A percentile compares a stretch with the other conserved stretches of the same genome.
Evolutionary conservation across 129 eudicot genomes (phyloP).

Genomic region (Cynara cardunculus): DNA sequence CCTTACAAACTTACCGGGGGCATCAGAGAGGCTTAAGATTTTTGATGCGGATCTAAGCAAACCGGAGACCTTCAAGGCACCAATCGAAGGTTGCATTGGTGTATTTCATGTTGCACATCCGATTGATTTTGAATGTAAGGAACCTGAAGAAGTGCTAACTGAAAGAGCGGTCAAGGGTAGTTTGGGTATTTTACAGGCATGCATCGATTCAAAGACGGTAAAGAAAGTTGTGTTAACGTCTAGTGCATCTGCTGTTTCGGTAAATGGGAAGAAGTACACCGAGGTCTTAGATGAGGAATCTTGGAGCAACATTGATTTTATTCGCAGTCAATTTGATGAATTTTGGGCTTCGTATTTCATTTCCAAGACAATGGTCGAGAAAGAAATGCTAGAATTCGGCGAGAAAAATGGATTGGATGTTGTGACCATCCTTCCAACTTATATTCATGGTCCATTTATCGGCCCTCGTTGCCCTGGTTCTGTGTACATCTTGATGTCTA

Average conservation of each 20-base stretch:
- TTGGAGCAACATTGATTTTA: constrained; percentile 43
- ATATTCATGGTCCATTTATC: constrained; percentile 51
- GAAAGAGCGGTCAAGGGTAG: constrained; percentile 21
- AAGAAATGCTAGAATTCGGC: constrained; percentile 39
- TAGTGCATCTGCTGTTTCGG: constrained; percentile 24
- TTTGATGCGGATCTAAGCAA: constrained; percentile 48
- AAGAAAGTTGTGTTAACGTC: constrained; percentile 51
- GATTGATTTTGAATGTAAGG: constrained; percentile 23
- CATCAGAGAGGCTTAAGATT: constrained; percentile 38
- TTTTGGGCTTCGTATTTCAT: constrained; percentile 24
- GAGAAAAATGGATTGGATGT: constrained; percentile 45
- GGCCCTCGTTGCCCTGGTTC: constrained; percentile 36
- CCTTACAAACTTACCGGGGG: constrained; percentile 46
- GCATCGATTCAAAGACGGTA: constrained; percentile 47
- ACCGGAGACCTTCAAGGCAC: constrained; percentile 42
- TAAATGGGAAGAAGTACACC: neutral
- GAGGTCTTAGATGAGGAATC: constrained; percentile 33
- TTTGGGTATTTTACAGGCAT: constrained; percentile 41
- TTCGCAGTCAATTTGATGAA: neutral
- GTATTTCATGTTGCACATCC: constrained; percentile 61
- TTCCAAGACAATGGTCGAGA: constrained; percentile 46
- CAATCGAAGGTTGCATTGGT: constrained; percentile 50
- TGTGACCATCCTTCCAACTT: constrained; percentile 42
- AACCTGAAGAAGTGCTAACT: constrained; percentile 21
- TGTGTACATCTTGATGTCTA: constrained; percentile 32